Conservation (phyloP, 441 rosid species). For the Melastoma candidum region DNA sequence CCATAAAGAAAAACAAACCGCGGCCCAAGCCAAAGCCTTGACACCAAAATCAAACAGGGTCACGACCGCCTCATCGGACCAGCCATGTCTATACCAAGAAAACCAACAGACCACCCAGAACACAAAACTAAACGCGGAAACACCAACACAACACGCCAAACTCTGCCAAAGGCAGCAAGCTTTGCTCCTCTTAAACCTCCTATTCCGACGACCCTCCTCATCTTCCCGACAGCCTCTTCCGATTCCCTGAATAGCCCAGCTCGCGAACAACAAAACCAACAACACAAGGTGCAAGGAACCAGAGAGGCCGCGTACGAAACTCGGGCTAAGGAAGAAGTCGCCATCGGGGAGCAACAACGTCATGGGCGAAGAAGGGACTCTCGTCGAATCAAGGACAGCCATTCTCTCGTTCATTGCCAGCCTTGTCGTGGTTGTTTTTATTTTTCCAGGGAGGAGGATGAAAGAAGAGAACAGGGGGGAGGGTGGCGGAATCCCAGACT, state of each 20-base stretch:
- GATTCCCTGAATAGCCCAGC: conserved; percentile 29
- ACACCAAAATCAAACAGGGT: conserved; percentile 46
- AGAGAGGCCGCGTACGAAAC: conserved; percentile 37
- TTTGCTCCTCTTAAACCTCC: conserved; percentile 15
- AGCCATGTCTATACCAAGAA: conserved; percentile 44
- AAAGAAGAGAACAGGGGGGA: too few relatives aligned
- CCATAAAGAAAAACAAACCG: conserved; percentile 32
- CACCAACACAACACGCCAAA: conserved; percentile 36
- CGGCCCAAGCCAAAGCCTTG: conserved; percentile 55
- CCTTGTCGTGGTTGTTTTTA: too few relatives aligned
- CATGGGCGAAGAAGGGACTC: too few relatives aligned
- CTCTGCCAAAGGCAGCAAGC: conserved; percentile 28
- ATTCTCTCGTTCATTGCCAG: too few relatives aligned
- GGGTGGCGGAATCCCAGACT: too few relatives aligned
- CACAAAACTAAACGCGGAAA: conserved; percentile 38
- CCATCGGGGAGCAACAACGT: too few relatives aligned
- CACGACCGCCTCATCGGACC: conserved; percentile 39
- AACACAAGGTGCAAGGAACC: conserved; percentile 42
- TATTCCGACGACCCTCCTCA: conserved; percentile 21
- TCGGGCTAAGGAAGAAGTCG: too few relatives aligned
- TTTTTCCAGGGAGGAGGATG: too few relatives aligned
- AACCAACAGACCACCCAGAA: conserved; percentile 36
- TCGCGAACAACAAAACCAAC: conserved; percentile 33
- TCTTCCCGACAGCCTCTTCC: conserved; percentile 10
- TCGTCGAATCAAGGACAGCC: too few relatives aligned